Evolutionary conservation across 257 asterid genomes (phyloP), one percentile per base, ranked within the genome.

Genomic region (Marsdenia floribunda): DNA sequence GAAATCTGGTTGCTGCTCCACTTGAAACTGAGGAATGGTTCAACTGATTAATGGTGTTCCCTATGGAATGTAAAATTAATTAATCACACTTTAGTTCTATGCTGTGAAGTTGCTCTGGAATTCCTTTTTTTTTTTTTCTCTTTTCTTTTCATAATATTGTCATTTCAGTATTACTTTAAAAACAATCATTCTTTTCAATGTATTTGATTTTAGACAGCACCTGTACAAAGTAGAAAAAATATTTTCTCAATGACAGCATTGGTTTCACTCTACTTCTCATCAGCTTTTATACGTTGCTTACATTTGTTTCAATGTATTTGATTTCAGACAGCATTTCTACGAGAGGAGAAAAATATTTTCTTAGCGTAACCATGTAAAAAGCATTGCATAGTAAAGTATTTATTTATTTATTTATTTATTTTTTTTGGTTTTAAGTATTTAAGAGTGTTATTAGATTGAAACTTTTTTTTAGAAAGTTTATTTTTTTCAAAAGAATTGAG

Each of bases 1-100:
- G 71, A 92, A 82, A 40, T 83, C 93, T 16, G 96, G 96, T 46
- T 92, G 97, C 89, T 90, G 97, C 85, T 88, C 97, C 76, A 81
- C 81, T 79, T 92, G 77, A 87, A 76, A 54, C 5, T 8, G 8
- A 46, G 68, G 55, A 73, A 58, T 55, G 21, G 67, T 40, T 46
- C 33, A 67, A 49, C 61, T 40, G 50, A 66, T 68, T 44, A 55
- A 59, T 73, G 73, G 73, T 47, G 78, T 74, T 73, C 57, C 73
- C 78, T 75, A 47, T 79, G 81, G 72, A 75, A 38, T 85, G 89
- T 85, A 79, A 80, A 77, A 64, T 71, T 72, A 67, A 73, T 67
- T 75, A 65, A 71, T 67, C 78, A 65, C 72, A 77, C 74, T 29
- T 68, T 60, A 44, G 82, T 74, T 81, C 79, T 81, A 78, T 79